Base-by-base conservation (phyloP, 805 yeast genomes). In the Wickerhamiella azymoides region DNA sequence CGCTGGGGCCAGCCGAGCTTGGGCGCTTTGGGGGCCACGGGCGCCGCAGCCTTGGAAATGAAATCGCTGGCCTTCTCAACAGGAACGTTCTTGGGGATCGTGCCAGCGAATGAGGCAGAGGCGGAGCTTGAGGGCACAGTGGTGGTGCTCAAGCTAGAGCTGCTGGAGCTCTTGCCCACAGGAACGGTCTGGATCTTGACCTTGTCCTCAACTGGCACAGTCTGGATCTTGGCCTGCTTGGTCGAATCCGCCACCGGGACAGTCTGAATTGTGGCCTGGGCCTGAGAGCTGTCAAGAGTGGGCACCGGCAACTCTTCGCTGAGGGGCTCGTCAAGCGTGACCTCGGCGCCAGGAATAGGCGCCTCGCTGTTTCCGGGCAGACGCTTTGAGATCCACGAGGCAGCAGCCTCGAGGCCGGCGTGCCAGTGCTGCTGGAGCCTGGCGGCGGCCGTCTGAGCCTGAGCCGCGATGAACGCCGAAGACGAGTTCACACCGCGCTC, bases 1-100 rank as follows among this genome's bases (percentile, higher is more conserved):
- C 52, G 49, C 40, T 41, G 33, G 24, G 39, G n/a, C 57, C 56
- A 54, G 30, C 41, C 26, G 18, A 36, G 25, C 32, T 36, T 33
- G 17, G 9, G 13, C n/a, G 30, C 30, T 10, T 5, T 3, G 30
- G 30, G 13, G 30, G 30, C 10, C 13, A 10, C 30, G 30, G 30
- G 30, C 10, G 30, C n/a, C 13, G 27, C 27, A 25, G 3, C 14
- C 33, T 30, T 30, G 33, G 33, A 30, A 16, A 30, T 30, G 16
- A 11, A 30, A 16, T 30, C 33, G 16, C 14, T 11, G 4, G 33
- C 33, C 16, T 30, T 7, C 8, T 13, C 16, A 11, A n/a, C 33
- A 13, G 33, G 33, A 13, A n/a, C 14, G 16, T n/a, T 16, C 14
- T 16, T 10, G 6, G 33, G 16, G 13, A 30, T 10, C 4, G 28